Base-by-base conservation (phyloP, 352 stramenopile genomes). In the Lagenidium giganteum region DNA sequence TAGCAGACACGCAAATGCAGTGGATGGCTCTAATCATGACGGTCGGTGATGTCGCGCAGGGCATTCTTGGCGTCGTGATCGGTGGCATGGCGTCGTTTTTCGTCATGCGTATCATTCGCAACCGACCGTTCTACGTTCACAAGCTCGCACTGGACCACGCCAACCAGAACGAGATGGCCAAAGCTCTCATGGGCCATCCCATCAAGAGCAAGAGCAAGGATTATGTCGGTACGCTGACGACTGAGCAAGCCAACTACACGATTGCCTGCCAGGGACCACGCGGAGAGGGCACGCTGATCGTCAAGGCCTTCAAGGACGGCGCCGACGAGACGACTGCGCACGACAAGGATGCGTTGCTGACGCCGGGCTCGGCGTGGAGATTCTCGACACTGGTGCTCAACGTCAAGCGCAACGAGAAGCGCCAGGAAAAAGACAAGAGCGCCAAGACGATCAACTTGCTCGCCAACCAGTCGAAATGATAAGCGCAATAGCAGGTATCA, bases 101-200 rank as follows among this genome's bases (percentile, higher is more conserved):
- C 29, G 53, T 78, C 18, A 84, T 89, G 42, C 77, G 77, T 17
- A 85, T 89, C 42, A 47, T 89, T 28, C 77, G 71, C 46, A 87
- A 87, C 50, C 70, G 73, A 35, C 69, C 77, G 36, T 83, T 79
- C 46, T 89, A 89, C 67, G 73, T 87, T 52, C 77, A 87, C 66
- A 89, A 87, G 33, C 46, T 89, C 23, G 77, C 79, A 33, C 50
- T 89, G 21, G 77, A 87, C 45, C 74, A 80, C 29, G 70, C 84
- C 11, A 89, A 89, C 53, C 83, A 86, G 48, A 74, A 69, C 54
- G 64, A 78, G n/a, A 49, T 60, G 36, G 77, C 77, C 13, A 66
- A 70, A 0, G 57, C 71, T 28, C 37, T 82, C 18, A 57, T 89
- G 11, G 76, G 76, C 16, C 64, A 85, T 47, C 73, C 76, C 1